Base-by-base conservation (phyloP, 495 filamentous ascomycete species). In the Cairneyella variabilis region DNA sequence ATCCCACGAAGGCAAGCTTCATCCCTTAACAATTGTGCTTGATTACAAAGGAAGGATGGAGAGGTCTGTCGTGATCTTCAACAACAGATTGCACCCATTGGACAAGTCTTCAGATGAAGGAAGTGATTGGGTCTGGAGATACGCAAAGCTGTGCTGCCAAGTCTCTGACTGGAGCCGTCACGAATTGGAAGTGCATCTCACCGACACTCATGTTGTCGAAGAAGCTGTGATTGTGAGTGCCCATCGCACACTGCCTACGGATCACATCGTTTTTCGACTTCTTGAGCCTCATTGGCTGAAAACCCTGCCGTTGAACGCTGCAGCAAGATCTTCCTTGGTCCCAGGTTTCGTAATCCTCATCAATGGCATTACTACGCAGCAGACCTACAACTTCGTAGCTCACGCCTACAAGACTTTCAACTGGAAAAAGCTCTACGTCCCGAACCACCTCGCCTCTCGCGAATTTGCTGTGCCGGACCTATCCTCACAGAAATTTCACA, bases 111-210 rank as follows among this genome's bases (percentile, higher is more conserved):
- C 25, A 21, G 56, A 59, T 20, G 72, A 77, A 48, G 67, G 69
- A 43, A 50, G 66, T 1, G 75, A 77, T 63, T 77, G 72, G 74
- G 66, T 71, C 0, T 78, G 75, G 75, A 61, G 75, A 39, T 78
- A 76, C 58, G 75, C 75, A 17, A 78, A 78, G 56, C 76, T 72
- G 1, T 75, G 72, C 48, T 70, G 69, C 6, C 75, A 77, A 49
- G 64, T 66, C 10, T 68, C 69, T 0, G 75, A 78, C 61, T 78
- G 75, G 75, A 61, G 69, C 49, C 62, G 72, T 17, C 75, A 78
- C 57, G 73, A 77, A 57, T 41, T 77, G 32, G 58, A 55, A 2
- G 67, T 76, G 9, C 75, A 78, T 51, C 66, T 78, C 7, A 68
- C 64, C 7, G 50, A 73, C 11, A 72, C 72, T 4, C 75, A 78